Percentiles rank a stretch among this genome's conserved stretches.
phyloP scores from a whole-genome alignment of 495 filamentous ascomycete genomes.

The Xylaria acuta region DNA sequence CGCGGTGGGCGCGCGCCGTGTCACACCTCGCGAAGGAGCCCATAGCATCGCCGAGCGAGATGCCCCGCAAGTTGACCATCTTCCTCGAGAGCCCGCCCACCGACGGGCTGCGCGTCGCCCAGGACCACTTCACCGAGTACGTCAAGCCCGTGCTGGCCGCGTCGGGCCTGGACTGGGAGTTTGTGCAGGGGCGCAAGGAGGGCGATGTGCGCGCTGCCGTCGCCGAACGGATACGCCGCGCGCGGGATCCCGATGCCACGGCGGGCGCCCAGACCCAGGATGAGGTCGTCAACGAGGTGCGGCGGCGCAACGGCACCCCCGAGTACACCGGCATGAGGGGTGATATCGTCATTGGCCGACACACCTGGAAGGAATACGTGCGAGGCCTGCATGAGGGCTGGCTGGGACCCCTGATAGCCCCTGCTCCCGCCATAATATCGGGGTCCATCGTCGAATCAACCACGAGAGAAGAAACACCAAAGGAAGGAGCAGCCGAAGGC shows the following conservation, averaged over 20 bases:
- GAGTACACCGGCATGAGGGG: constrained; percentile 77
- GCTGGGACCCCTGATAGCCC: constrained; percentile 75
- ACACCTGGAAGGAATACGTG: constrained; percentile 98
- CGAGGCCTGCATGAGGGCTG: constrained; percentile 94
- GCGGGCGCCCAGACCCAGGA: constrained; percentile 54
- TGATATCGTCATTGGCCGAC: constrained; percentile 86
- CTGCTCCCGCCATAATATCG: constrained; percentile 40
- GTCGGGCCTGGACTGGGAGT: constrained; percentile 91
- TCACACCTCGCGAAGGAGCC: constrained; percentile 84
- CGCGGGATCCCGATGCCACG: constrained; percentile 54
- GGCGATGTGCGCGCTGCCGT: constrained; percentile 84
- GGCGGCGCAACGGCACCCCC: constrained; percentile 64
- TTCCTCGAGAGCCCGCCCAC: constrained; percentile 85
- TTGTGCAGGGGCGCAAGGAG: constrained; percentile 86
- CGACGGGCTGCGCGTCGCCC: constrained; percentile 78
- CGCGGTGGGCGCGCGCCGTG: constrained; percentile 87
- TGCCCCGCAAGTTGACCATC: constrained; percentile 86
- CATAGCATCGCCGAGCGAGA: constrained; percentile 65
- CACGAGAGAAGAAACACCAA: constrained; percentile 35
- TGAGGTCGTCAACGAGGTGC: constrained; percentile 61
- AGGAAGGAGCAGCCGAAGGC: constrained; percentile 22
- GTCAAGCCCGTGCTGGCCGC: constrained; percentile 92
- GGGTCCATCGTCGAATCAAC: constrained; percentile 28
- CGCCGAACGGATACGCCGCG: constrained; percentile 79
- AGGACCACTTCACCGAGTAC: constrained; percentile 95